A percentile compares a stretch with the other conserved stretches of the same genome.
Evolutionary conservation across 352 stramenopile genomes (phyloP).

Genomic region (Pythium rhizo-oryzae): DNA sequence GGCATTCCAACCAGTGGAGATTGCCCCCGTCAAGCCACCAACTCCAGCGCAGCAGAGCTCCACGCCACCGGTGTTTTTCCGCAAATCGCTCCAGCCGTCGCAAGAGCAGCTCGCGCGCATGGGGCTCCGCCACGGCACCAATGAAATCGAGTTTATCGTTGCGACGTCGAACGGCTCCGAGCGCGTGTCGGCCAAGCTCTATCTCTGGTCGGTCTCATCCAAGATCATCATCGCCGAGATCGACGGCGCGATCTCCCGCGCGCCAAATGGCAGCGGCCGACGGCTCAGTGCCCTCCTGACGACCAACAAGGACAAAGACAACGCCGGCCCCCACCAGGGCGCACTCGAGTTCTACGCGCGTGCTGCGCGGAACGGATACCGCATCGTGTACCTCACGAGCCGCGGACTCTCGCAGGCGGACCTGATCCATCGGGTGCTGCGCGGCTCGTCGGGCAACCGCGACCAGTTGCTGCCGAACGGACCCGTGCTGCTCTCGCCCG

Average conservation of each 20-base stretch:
- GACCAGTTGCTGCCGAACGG: constrained; percentile 57
- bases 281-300: constrained; percentile 35
- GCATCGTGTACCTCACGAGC: constrained; percentile 82
- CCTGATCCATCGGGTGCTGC: constrained; percentile 48
- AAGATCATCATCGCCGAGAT: constrained; percentile 87
- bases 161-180: constrained; percentile 31
- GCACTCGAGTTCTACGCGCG: constrained; percentile 76
- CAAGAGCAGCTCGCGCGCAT: constrained; percentile 65
- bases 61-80: constrained; percentile 33
- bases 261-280: constrained; percentile 30
- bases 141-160: constrained; percentile 75
- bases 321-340: constrained; percentile 51
- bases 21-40: neutral
- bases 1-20: constrained; percentile 22
- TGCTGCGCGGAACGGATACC: constrained; percentile 70
- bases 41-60: neutral
- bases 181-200: constrained; percentile 61
- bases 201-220: constrained; percentile 66
- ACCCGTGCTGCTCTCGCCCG: constrained; percentile 69
- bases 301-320: constrained; percentile 50
- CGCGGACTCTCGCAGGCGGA: constrained; percentile 59
- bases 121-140: constrained; percentile 57
- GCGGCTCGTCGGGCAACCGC: constrained; percentile 24
- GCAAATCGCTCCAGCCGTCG: constrained; percentile 62
- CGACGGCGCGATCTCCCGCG: constrained; percentile 73